Percentiles rank a stretch among this genome's conserved stretches.
phyloP scores from a whole-genome alignment of 2,329 filamentous ascomycete species.

The Trichoderma harzianum region DNA sequence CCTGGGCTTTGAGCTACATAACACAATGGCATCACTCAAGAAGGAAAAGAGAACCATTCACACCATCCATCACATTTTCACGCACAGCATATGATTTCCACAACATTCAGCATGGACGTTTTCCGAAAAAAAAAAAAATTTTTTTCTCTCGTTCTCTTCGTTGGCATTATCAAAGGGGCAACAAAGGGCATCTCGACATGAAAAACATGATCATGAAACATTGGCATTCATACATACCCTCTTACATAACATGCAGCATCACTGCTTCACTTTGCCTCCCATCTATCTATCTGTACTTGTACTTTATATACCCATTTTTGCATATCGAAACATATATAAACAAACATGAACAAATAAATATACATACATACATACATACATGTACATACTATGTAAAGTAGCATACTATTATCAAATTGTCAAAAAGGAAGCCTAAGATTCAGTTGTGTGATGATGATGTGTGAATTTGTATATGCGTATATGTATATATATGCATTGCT shows the following conservation, averaged over 20 bases:
- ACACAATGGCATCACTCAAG: not conserved
- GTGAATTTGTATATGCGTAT: not conserved
- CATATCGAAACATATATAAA: not conserved
- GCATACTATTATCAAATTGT: not conserved
- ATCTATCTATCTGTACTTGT: not conserved
- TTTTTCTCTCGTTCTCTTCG: not conserved
- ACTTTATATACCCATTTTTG: not conserved
- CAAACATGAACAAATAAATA: not conserved
- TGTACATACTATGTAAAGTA: not conserved
- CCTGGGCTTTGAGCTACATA: not conserved
- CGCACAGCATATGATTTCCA: not conserved
- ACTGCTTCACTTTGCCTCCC: not conserved
- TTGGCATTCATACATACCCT: not conserved
- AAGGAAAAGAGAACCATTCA: not conserved
- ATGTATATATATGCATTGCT: not conserved
- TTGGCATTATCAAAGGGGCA: not conserved
- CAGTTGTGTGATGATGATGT: not conserved
- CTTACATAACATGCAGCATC: not conserved
- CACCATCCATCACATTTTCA: not conserved
- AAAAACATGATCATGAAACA: not conserved
- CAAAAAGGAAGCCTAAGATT: not conserved
- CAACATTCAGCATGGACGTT: conserved; percentile 5
- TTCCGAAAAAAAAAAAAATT: too few relatives aligned
- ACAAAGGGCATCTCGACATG: not conserved
- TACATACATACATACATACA: not conserved